Conservation (phyloP, 306 rosid species). For the Pterocarpus macrocarpus region DNA sequence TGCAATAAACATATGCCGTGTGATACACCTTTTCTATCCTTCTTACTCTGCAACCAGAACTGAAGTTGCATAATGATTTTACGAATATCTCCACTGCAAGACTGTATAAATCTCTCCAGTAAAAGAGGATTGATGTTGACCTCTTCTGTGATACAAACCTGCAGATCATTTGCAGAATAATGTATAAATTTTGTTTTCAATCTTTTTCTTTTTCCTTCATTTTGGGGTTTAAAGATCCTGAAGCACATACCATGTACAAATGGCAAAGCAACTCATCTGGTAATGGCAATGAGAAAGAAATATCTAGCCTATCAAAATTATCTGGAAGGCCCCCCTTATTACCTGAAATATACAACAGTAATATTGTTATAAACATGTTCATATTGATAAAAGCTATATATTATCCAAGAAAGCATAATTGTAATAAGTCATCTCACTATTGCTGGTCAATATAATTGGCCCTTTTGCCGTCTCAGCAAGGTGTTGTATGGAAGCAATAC, state of each 20-base stretch:
- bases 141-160: slow-evolving; percentile 83
- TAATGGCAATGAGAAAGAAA: slow-evolving; percentile 72
- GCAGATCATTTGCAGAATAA: slow-evolving; percentile 49
- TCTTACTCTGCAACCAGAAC: slow-evolving; percentile 88
- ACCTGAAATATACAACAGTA: slow-evolving; percentile 64
- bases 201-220: slow-evolving; percentile 15
- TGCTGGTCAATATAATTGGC: slow-evolving; percentile 94
- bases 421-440: slow-evolving; percentile 71
- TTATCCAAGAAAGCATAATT: slow-evolving; percentile 29
- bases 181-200: slow-evolving; percentile 32
- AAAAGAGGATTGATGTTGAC: slow-evolving; percentile 59
- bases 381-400: slow-evolving; percentile 36
- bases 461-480: slow-evolving; percentile 81
- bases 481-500: slow-evolving; percentile 78
- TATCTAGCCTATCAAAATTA: slow-evolving; percentile 59
- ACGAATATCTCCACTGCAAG: slow-evolving; percentile 78
- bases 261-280: slow-evolving; percentile 71
- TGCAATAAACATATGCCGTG: slow-evolving; percentile 27
- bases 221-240: slow-evolving; percentile 10
- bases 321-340: slow-evolving; percentile 67
- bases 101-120: slow-evolving; percentile 67
- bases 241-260: slow-evolving; percentile 69
- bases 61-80: slow-evolving; percentile 86
- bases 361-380: slow-evolving; percentile 24
- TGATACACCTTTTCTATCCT: slow-evolving; percentile 62